Percentiles rank a stretch among this genome's conserved stretches.
phyloP scores from a whole-genome alignment of 257 asterid species.

The Plectranthus barbatus region DNA sequence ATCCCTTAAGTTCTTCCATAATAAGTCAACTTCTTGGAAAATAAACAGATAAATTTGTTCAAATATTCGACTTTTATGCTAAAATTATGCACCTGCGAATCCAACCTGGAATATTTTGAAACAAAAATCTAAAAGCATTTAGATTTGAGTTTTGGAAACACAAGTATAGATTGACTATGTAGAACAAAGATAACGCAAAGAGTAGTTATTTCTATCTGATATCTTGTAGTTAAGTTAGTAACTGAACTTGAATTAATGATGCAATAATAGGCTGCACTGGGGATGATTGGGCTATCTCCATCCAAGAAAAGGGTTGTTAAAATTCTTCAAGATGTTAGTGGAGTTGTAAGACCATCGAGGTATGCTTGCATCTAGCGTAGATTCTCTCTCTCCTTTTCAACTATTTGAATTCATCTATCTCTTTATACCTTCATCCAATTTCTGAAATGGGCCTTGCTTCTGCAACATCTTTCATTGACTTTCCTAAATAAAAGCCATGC shows the following conservation, averaged over 20 bases:
- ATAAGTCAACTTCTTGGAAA: too few species aligned
- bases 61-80: background rate
- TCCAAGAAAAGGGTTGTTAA: slow-evolving; percentile 60
- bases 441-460: background rate
- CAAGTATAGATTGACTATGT: background rate
- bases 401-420: background rate
- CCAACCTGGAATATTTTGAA: background rate
- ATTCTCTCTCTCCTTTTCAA: background rate
- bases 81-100: background rate
- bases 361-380: too few species aligned
- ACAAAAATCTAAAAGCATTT: background rate
- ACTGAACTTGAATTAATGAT: background rate
- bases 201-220: background rate
- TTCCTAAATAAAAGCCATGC: background rate
- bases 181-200: too few species aligned
- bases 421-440: background rate
- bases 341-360: slow-evolving; percentile 81
- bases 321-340: slow-evolving; percentile 69
- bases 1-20: background rate
- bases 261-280: slow-evolving; percentile 43
- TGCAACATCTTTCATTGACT: background rate
- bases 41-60: background rate
- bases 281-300: slow-evolving; percentile 52
- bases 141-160: background rate
- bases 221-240: background rate